Base-by-base conservation (phyloP, 768 basidiomycete species). In the Wakefieldia striispora region DNA sequence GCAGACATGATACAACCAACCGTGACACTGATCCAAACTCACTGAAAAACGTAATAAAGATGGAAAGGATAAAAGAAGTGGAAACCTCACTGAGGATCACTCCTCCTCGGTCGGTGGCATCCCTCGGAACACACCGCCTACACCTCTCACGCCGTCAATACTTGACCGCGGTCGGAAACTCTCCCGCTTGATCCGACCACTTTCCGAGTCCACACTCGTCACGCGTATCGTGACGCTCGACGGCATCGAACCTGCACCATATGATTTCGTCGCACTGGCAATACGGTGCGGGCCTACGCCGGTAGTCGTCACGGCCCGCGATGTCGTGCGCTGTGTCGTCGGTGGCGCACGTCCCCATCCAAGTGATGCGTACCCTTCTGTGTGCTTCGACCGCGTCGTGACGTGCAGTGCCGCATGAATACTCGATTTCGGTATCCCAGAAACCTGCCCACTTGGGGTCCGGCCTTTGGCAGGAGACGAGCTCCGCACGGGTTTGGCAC, bases 101-200 rank as follows among this genome's bases (percentile, higher is more conserved):
- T 65, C 64, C 43, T 65, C 64, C 43, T 53, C 48, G 6, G 64
- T 65, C 19, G 55, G 54, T n/a, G 61, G 52, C 64, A 65, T 65
- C 26, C 57, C 59, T 46, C 55, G 59, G 27, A 56, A 65, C 6
- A 51, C 35, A 3, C 37, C 12, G 6, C 54, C 51, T 2, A 41
- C 40, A 21, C 41, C 41, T 35, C 55, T 49, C 47, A 53, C 38
- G 0, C 68, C 73, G 55, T 91, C 89, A 17, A 82, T 67, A 58
- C 89, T 91, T 37, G 88, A 80, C 31, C 91, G 75, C 10, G 91
- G 91, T 62, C 81, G 88, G 67, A 92, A 93, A 66, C 89, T 92
- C 71, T 92, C 89, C 54, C 85, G 75, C 51, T 76, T 69, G 35
- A 79, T 78, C 43, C 81, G 69, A 35, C 75, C 67, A 26, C 77